Evolutionary conservation across 2,329 filamentous ascomycete genomes (phyloP).

Genomic region (Beauveria bassiana): DNA sequence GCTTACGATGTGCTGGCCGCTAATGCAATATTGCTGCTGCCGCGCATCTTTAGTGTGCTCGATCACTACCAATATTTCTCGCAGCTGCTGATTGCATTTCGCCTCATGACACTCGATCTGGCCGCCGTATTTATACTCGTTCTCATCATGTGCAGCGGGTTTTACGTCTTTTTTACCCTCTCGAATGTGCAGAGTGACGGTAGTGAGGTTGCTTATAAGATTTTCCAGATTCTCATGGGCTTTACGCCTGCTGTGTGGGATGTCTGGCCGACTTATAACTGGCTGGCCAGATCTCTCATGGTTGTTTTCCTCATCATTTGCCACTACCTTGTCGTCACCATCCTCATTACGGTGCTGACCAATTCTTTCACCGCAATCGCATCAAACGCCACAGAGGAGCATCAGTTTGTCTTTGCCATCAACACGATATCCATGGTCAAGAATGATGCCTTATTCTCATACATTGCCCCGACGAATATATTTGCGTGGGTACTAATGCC

Average conservation of each 20-base stretch:
- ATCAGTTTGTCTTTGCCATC: constrained; percentile 88
- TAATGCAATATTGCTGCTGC: constrained; percentile 82
- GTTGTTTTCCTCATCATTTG: constrained; percentile 85
- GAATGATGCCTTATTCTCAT: constrained; percentile 92
- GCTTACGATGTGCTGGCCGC: constrained; percentile 92
- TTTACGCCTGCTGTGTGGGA: constrained; percentile 96
- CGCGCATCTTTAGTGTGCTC: constrained; percentile 83
- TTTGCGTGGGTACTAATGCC: constrained; percentile 86
- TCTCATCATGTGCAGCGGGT: constrained; percentile 82
- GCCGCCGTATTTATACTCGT: constrained; percentile 79
- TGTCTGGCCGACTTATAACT: constrained; percentile 72
- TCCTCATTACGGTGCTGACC: constrained; percentile 89
- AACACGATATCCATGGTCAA: constrained; percentile 98
- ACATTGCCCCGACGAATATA: constrained; percentile 85
- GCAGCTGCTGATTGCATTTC: constrained; percentile 86
- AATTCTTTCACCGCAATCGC: constrained; percentile 96
- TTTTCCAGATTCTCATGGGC: constrained; percentile 92
- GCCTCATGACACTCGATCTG: constrained; percentile 87
- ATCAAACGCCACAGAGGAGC: constrained; percentile 87
- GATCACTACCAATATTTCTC: constrained; percentile 97
- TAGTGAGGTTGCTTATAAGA: constrained; percentile 71
- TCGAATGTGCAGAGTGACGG: constrained; percentile 66
- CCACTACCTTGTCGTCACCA: constrained; percentile 90
- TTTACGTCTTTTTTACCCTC: constrained; percentile 89
- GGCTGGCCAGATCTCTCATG: constrained; percentile 67